Evolutionary conservation across 2,329 filamentous ascomycete species (phyloP).

Genomic region (Fusarium secorum): DNA sequence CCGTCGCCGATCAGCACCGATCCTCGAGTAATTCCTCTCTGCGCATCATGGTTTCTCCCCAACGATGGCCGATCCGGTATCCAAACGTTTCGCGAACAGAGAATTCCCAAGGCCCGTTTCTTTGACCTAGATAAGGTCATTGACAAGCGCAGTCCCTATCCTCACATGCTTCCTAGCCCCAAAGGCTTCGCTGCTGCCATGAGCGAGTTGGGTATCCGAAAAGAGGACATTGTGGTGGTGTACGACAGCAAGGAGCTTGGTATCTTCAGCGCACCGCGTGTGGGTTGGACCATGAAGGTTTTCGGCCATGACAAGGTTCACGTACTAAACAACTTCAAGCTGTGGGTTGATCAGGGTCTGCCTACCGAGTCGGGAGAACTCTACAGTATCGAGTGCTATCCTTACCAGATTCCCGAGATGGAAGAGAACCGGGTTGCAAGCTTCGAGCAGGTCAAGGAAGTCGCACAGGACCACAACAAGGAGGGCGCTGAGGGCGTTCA

Average conservation of each 20-base stretch:
- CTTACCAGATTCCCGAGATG: slow-evolving; percentile 70
- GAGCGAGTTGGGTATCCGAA: slow-evolving; percentile 84
- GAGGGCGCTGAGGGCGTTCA: slow-evolving; percentile 85
- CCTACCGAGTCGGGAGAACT: slow-evolving; percentile 83
- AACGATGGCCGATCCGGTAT: slow-evolving; percentile 87
- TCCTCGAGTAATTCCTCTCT: slow-evolving; percentile 85
- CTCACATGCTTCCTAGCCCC: slow-evolving; percentile 91
- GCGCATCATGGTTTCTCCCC: slow-evolving; percentile 95
- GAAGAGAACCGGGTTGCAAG: slow-evolving; percentile 72
- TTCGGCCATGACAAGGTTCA: slow-evolving; percentile 92
- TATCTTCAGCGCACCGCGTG: slow-evolving; percentile 92
- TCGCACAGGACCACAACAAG: slow-evolving; percentile 79
- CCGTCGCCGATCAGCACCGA: slow-evolving; percentile 81
- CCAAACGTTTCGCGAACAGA: slow-evolving; percentile 79
- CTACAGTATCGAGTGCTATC: slow-evolving; percentile 70
- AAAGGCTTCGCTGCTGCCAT: slow-evolving; percentile 86
- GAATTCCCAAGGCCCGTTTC: slow-evolving; percentile 90
- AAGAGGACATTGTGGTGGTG: slow-evolving; percentile 89
- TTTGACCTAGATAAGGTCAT: slow-evolving; percentile 95
- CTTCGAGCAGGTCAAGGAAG: slow-evolving; percentile 83
- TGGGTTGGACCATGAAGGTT: slow-evolving; percentile 89
- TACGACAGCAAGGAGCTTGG: slow-evolving; percentile 93
- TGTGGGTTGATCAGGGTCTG: slow-evolving; percentile 87
- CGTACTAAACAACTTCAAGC: slow-evolving; percentile 91
- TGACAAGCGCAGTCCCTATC: slow-evolving; percentile 86